Conservation (phyloP, 2,329 filamentous ascomycete species). For the Macrophomina phaseolina region DNA sequence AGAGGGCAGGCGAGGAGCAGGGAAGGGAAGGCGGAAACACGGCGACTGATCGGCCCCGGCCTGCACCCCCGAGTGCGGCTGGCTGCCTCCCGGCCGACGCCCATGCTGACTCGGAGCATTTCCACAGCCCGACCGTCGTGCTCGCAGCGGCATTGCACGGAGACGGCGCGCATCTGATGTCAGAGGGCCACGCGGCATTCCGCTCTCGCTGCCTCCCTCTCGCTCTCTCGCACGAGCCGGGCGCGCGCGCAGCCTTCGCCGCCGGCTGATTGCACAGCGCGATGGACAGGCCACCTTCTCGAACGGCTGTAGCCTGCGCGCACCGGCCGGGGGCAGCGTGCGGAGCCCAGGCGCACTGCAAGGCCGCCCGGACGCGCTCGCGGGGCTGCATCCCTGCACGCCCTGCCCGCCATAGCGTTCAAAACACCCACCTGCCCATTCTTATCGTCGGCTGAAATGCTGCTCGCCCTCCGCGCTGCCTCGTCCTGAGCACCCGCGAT, state of each 20-base stretch:
- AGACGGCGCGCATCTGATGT: slow-evolving; percentile 11
- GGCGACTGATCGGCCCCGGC: slow-evolving; percentile 10
- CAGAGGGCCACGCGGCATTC: slow-evolving; percentile 15
- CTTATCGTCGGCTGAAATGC: slow-evolving; percentile 8
- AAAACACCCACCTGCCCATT: slow-evolving; percentile 19
- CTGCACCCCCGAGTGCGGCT: slow-evolving; percentile 4
- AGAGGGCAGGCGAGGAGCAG: neutral
- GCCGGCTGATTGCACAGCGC: slow-evolving; percentile 21
- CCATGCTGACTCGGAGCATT: neutral
- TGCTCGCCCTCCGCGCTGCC: neutral
- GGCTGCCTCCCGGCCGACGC: neutral
- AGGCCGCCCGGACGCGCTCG: slow-evolving; percentile 21
- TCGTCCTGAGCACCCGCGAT: slow-evolving; percentile 4
- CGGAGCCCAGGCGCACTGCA: slow-evolving; percentile 15
- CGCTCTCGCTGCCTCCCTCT: no score
- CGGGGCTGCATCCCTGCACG: slow-evolving; percentile 17
- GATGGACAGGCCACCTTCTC: slow-evolving; percentile 22
- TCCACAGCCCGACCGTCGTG: neutral
- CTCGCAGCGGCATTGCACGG: neutral
- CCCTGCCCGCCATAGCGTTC: slow-evolving; percentile 10
- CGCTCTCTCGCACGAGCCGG: slow-evolving; percentile 9
- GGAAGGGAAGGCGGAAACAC: neutral
- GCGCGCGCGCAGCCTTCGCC: neutral
- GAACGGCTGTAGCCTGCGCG: slow-evolving; percentile 17
- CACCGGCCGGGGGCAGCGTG: neutral